Evolutionary conservation across 495 filamentous ascomycete species (phyloP).

Genomic region (Rusavskia elegans): DNA sequence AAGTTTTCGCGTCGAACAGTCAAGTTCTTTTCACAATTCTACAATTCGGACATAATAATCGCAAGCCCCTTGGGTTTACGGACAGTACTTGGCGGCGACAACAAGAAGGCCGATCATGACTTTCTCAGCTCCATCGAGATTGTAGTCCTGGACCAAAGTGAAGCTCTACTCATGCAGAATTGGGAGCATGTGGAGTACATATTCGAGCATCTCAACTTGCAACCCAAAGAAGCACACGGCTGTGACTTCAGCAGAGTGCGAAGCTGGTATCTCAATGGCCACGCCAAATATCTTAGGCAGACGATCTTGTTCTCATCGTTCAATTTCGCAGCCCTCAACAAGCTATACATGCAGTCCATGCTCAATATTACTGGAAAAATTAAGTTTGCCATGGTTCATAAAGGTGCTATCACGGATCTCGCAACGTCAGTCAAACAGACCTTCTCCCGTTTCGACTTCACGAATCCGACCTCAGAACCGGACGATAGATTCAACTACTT

Average conservation of each 20-base stretch:
- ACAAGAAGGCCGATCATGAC: conserved; percentile 73
- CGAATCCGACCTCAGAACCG: conserved; percentile 53
- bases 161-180: conserved; percentile 92
- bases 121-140: conserved; percentile 89
- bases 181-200: conserved; percentile 92
- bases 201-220: conserved; percentile 80
- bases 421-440: conserved; percentile 63
- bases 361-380: conserved; percentile 63
- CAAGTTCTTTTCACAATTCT: conserved; percentile 91
- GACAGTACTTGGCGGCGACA: conserved; percentile 68
- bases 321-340: conserved; percentile 78
- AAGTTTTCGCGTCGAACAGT: conserved; percentile 93
- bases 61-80: conserved; percentile 78
- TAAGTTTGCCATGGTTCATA: conserved; percentile 50
- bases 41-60: conserved; percentile 88
- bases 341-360: conserved; percentile 59
- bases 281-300: conserved; percentile 67
- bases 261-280: conserved; percentile 77
- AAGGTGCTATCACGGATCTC: conserved; percentile 44
- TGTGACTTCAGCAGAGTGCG: conserved; percentile 89
- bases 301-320: conserved; percentile 66
- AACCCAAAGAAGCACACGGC: conserved; percentile 78
- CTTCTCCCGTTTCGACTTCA: conserved; percentile 73
- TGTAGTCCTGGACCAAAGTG: conserved; percentile 78
- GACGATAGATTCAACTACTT: conserved; percentile 90